Conservation (phyloP, 2,329 filamentous ascomycete genomes). For the Catunica adiposa region DNA sequence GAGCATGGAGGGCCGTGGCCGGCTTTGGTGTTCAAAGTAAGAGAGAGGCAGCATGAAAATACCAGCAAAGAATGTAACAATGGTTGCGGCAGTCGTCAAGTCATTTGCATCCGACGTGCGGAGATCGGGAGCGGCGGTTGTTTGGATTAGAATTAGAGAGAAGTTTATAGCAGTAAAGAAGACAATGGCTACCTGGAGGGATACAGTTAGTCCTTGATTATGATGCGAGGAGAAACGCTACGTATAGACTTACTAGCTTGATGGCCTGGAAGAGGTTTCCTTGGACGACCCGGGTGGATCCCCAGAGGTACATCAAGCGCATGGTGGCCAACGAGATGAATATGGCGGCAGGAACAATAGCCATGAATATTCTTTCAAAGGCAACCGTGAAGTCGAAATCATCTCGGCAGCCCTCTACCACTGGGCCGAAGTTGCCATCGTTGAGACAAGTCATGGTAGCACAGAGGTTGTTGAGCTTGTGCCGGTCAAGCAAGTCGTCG, state of each 20-base stretch:
- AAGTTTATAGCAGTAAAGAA: constrained; percentile 21
- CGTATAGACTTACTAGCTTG: constrained; percentile 19
- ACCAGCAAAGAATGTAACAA: constrained; percentile 21
- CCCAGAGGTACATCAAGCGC: constrained; percentile 21
- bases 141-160: constrained; percentile 20
- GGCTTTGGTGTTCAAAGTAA: constrained; percentile 23
- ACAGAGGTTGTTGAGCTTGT: background rate
- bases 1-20: constrained; percentile 27
- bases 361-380: constrained; percentile 32
- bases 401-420: constrained; percentile 28
- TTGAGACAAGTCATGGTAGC: constrained; percentile 19
- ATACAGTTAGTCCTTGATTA: background rate
- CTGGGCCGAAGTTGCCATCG: constrained; percentile 27
- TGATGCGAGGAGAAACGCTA: background rate
- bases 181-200: constrained; percentile 17
- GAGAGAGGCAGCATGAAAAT: constrained; percentile 21
- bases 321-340: constrained; percentile 24
- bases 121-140: constrained; percentile 12
- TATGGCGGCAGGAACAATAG: constrained; percentile 25
- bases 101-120: constrained; percentile 14
- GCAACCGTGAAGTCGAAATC: constrained; percentile 35
- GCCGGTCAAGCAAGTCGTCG: background rate
- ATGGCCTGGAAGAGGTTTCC: constrained; percentile 21
- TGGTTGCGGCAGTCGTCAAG: constrained; percentile 19
- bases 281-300: constrained; percentile 21